A percentile compares a stretch with the other conserved stretches of the same genome.
Evolutionary conservation across 2,329 filamentous ascomycete species (phyloP).

Genomic region (Aspergillus versicolor): DNA sequence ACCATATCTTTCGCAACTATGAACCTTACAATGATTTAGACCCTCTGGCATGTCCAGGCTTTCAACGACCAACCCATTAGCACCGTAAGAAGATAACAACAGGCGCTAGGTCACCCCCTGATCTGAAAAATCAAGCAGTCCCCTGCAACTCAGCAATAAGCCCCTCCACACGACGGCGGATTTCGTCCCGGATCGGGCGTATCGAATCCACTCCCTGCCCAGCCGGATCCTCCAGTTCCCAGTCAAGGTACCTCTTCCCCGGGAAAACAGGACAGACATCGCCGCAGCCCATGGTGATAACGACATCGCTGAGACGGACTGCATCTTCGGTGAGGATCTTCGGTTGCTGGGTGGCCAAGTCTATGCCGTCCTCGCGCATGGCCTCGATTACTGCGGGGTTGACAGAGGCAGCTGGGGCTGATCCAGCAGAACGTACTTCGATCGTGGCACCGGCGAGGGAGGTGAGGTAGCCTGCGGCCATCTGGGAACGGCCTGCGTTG

Average conservation of each 20-base stretch:
- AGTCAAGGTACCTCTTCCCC: constrained; percentile 28
- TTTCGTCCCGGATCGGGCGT: constrained; percentile 23
- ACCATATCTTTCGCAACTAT: too few species aligned
- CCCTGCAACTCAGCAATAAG: background rate
- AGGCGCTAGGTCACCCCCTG: too few species aligned
- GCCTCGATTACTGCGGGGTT: constrained; percentile 25
- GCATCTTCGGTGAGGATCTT: constrained; percentile 26
- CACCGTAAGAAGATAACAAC: too few species aligned
- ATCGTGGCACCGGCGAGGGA: constrained; percentile 16
- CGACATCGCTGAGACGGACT: constrained; percentile 23
- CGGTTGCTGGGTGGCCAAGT: constrained; percentile 22
- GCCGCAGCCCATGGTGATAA: constrained; percentile 31
- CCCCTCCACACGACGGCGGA: constrained; percentile 10
- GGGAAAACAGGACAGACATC: constrained; percentile 27
- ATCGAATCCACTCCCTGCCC: constrained; percentile 24
- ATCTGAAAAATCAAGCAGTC: too few species aligned
- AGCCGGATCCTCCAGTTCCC: constrained; percentile 27
- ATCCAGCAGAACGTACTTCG: constrained; percentile 28
- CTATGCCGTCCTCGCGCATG: constrained; percentile 29
- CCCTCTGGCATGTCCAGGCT: too few species aligned
- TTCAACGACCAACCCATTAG: too few species aligned
- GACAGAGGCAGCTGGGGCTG: constrained; percentile 25
- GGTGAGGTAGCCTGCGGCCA: constrained; percentile 20
- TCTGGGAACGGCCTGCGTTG: constrained; percentile 30
- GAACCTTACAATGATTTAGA: too few species aligned